phyloP scores from a whole-genome alignment of 2,329 filamentous ascomycete species.

The Aspergillus tubingensis region DNA sequence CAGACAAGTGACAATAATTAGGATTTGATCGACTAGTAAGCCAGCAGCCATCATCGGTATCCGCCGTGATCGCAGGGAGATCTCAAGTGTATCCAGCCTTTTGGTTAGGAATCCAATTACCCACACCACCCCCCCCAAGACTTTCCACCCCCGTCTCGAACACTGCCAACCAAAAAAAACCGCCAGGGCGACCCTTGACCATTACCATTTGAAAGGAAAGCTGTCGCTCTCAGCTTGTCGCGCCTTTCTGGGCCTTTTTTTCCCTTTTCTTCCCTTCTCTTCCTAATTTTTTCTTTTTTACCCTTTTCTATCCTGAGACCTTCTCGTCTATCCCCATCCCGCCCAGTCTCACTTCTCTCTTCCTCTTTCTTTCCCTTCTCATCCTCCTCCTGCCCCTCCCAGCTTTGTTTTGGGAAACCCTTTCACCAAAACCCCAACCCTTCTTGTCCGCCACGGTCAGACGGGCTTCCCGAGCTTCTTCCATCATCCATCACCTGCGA shows the following conservation, averaged over 20 bases:
- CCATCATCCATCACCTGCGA: conserved; percentile 4
- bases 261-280: not conserved
- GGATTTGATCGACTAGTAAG: no score
- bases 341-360: conserved; percentile 1
- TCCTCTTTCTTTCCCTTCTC: not conserved
- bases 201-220: conserved; percentile 7
- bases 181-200: not conserved
- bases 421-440: conserved; percentile 7
- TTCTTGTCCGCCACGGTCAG: not conserved
- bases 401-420: conserved; percentile 19
- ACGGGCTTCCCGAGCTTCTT: not conserved
- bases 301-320: not conserved
- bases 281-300: not conserved
- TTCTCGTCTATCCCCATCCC: not conserved
- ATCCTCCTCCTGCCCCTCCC: conserved; percentile 8
- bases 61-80: not conserved
- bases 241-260: conserved; percentile 2
- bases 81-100: not conserved
- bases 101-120: conserved; percentile 12
- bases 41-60: not conserved
- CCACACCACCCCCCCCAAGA: conserved; percentile 2
- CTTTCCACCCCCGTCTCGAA: not conserved
- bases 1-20: no score
- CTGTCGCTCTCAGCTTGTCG: conserved; percentile 6
- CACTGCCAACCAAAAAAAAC: conserved; percentile 8